Base-by-base conservation (phyloP, 2,329 filamentous ascomycete genomes). In the Drechslera avenae region DNA sequence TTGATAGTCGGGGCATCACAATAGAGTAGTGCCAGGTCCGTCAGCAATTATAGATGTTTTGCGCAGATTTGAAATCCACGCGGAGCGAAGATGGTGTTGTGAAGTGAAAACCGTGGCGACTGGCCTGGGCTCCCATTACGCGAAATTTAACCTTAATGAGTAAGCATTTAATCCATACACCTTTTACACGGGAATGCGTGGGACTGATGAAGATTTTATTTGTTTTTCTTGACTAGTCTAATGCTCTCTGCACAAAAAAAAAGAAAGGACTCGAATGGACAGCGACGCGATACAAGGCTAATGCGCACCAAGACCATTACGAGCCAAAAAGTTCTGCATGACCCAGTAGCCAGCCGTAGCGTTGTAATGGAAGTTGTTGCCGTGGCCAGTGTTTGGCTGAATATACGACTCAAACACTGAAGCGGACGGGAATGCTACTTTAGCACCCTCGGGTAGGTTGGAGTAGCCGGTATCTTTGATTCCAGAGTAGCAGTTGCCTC, bases 371-470 rank as follows among this genome's bases (percentile, higher is more conserved):
- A 81, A 63, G 60, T 82, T 84, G 16, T 86, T 60, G 75, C 67
- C 68, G 33, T 73, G 71, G 0, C 58, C 71, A 28, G 81, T 79
- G 3, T 75, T 73, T 0, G 79, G 77, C 1, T 87, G 79, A 14
- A 87, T 75, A 36, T 79, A 79, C 0, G 82, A 73, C 50, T 81
- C 75, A 61, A 86, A 85, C 0, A 68, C 67, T 0, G 64, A 75
- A 0, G 80, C 75, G 12, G 79, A 72, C 2, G 74, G 72, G 59
- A 84, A 82, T 23, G 70, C 70, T 35, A 55, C 42, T 42, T 59
- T 65, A 0, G 78, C 79, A 17, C 67, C 64, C 9, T 75, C 78
- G 1, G 81, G 78, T 35, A 84, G 76, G 21, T 74, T 77, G 1
- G 70, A 60, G 1, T 76, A 67, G 8, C 39, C 60, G 12, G 71